phyloP scores from a whole-genome alignment of 768 basidiomycete genomes.

The Cystofilobasidium bisporidii region DNA sequence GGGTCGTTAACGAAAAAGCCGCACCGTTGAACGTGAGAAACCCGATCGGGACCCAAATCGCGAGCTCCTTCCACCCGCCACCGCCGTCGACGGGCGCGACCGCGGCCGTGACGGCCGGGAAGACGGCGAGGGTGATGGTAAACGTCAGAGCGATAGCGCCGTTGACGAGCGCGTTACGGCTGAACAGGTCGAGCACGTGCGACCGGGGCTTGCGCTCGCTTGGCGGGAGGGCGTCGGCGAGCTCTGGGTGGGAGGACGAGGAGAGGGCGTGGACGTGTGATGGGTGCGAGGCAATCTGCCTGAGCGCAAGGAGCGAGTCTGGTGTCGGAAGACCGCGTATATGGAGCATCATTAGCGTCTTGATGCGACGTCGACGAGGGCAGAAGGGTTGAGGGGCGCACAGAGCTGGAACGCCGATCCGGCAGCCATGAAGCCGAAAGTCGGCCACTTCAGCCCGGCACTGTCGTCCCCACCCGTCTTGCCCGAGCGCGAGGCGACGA shows the following conservation, averaged over 20 bases:
- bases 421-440: background rate
- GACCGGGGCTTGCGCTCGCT: too few species aligned
- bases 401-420: background rate
- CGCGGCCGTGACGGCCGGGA: slow-evolving; percentile 18
- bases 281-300: background rate
- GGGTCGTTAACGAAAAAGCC: background rate
- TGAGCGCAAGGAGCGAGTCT: background rate
- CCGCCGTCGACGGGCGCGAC: slow-evolving; percentile 4
- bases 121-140: slow-evolving; percentile 15
- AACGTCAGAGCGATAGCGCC: slow-evolving; percentile 6
- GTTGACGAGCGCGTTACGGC: slow-evolving; percentile 10
- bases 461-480: background rate
- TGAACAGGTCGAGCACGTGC: background rate
- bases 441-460: background rate
- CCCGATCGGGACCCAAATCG: slow-evolving; percentile 21
- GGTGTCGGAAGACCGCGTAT: background rate
- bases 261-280: background rate
- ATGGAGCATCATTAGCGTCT: background rate
- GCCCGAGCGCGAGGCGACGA: background rate
- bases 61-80: background rate
- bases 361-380: background rate
- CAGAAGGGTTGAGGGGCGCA: background rate
- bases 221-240: background rate
- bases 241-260: too few species aligned
- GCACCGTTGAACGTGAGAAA: slow-evolving; percentile 18